Conservation (phyloP, 2,329 filamentous ascomycete species). For the Aureobasidium uvarum region DNA sequence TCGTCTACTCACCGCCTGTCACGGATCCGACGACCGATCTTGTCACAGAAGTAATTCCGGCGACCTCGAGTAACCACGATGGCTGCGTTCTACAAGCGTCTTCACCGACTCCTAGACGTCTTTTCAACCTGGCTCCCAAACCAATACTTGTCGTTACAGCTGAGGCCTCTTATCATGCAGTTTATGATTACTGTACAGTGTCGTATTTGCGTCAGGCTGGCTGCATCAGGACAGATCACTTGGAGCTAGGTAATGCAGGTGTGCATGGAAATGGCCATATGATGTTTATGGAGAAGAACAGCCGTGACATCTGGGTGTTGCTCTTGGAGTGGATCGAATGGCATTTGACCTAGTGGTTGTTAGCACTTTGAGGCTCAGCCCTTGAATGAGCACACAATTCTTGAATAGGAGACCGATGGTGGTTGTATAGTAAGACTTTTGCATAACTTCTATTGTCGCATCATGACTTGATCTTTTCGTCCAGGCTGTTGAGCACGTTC, state of each 20-base stretch:
- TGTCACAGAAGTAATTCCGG: conserved; percentile 21
- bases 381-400: background rate
- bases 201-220: conserved; percentile 55
- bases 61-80: conserved; percentile 31
- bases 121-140: conserved; percentile 51
- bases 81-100: conserved; percentile 44
- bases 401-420: background rate
- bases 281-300: conserved; percentile 56
- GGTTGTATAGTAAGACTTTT: background rate
- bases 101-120: conserved; percentile 41
- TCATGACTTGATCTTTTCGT: conserved; percentile 44
- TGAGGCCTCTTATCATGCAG: conserved; percentile 55
- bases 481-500: conserved; percentile 62
- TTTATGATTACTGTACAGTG: conserved; percentile 57
- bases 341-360: background rate
- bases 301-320: conserved; percentile 43
- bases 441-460: background rate
- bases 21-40: conserved; percentile 32
- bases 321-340: conserved; percentile 40
- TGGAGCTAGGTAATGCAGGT: conserved; percentile 46
- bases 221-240: conserved; percentile 43
- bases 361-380: no score
- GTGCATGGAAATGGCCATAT: conserved; percentile 58
- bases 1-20: conserved; percentile 40
- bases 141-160: conserved; percentile 53